These are phyloP conservation scores for Suillus subluteus DNA, from an alignment of 768 basidiomycete genomes.

Conservation along the genomic window DNA sequence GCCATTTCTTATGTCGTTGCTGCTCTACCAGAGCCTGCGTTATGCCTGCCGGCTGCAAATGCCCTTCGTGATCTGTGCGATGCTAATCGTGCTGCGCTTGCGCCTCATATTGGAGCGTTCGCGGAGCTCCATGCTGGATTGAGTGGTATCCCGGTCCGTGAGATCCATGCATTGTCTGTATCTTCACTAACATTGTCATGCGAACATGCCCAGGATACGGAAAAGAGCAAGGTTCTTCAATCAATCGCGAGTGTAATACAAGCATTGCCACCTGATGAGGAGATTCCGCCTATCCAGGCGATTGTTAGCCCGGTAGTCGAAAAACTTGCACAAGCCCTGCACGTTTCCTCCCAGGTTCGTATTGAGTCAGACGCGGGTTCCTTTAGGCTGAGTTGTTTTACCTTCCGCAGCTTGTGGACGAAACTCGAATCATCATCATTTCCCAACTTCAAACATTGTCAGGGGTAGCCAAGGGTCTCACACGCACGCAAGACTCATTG, in stretches of 20 bases:
- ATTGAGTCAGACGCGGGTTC: no score
- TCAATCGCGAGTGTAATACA: constrained; percentile 94
- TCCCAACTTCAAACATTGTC: constrained; percentile 80
- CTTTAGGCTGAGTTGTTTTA: not conserved
- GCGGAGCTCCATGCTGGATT: constrained; percentile 81
- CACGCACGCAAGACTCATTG: constrained; percentile 71
- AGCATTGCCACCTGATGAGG: constrained; percentile 79
- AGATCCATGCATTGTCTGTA: not conserved
- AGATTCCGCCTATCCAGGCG: constrained; percentile 76
- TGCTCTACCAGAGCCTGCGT: constrained; percentile 64
- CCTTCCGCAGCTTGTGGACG: constrained; percentile 62
- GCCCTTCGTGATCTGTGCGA: constrained; percentile 88
- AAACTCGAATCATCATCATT: constrained; percentile 66
- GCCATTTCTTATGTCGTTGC: constrained; percentile 71
- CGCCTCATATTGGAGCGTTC: constrained; percentile 84
- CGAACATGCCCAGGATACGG: constrained; percentile 59
- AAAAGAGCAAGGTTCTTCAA: constrained; percentile 89
- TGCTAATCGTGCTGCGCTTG: constrained; percentile 82
- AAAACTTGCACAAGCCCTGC: constrained; percentile 66
- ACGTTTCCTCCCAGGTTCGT: constrained; percentile 55
- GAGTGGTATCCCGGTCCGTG: constrained; percentile 69
- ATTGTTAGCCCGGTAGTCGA: constrained; percentile 78
- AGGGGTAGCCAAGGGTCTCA: constrained; percentile 87
- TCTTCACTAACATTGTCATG: constrained; percentile 10
- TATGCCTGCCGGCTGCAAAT: constrained; percentile 76